Base-by-base conservation (phyloP, 768 basidiomycete genomes). In the Pulveroboletus ravenelii region DNA sequence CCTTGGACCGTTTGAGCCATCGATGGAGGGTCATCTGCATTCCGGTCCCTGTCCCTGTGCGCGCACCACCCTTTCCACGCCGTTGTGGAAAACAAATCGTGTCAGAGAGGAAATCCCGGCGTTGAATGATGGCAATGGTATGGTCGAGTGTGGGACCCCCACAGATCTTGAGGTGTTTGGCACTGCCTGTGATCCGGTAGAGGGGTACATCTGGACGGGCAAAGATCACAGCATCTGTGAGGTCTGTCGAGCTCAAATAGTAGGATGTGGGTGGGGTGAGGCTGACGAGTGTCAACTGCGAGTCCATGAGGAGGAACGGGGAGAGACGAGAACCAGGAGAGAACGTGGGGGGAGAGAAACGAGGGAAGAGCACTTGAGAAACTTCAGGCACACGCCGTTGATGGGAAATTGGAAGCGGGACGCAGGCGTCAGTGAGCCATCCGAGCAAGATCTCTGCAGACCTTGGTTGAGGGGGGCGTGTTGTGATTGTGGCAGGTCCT, bases 1-100 rank as follows among this genome's bases (percentile, higher is more conserved):
- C 36, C 37, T 62, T 69, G 30, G 53, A 58, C 30, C 53, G 62
- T 50, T 53, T 62, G 18, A 67, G 52, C 66, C 66, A 67, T 42
- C 64, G 58, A 18, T 61, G 65, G 8, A 65, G 15, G 46, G 32
- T 58, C 27, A 63, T 10, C 4, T 57, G 56, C 9, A 23, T 4
- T 23, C 20, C 20, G 4, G 20, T 23, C 4, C 20, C 20, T 23
- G 29, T 7, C 12, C 36, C 41, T 2, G 25, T 23, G 20, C 38
- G 20, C 9, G 42, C 23, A 13, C 31, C 14, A 12, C 34, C 25
- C 10, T 32, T 17, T 10, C n/a, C 18, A 23, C 31, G 32, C 13
- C 54, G 55, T 17, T 41, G 48, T n/a, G 66, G 61, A 39, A 67
- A 69, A 14, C 59, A 61, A 9, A 67, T 54, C 5, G 53, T 65